phyloP scores from a whole-genome alignment of 441 rosid species.

The Populus trichocarpa region DNA sequence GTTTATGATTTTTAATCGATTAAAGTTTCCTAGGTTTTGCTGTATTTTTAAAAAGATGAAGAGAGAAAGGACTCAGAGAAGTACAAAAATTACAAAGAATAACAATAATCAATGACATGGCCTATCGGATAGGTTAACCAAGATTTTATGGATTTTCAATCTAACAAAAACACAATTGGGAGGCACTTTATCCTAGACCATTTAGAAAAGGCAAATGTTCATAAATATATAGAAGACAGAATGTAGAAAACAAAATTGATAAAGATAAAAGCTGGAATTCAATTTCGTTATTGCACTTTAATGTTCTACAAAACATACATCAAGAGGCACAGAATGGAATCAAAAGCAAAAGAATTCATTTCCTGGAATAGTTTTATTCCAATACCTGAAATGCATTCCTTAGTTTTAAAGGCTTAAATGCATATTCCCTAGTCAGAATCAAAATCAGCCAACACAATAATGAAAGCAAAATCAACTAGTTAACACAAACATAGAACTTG shows the following conservation, averaged over 20 bases:
- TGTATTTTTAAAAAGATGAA: not conserved
- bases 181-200: not conserved
- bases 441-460: not conserved
- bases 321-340: not conserved
- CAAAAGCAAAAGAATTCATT: not conserved
- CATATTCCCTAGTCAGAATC: not conserved
- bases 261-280: not conserved
- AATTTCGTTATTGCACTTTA: not conserved
- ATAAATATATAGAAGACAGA: not conserved
- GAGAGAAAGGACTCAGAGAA: not conserved
- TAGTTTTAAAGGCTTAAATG: not conserved
- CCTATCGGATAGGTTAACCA: not conserved
- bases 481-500: not conserved
- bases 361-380: not conserved
- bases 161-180: not conserved
- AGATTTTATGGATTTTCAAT: not conserved
- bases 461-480: not conserved
- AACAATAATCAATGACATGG: not conserved
- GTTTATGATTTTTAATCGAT: not conserved
- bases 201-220: not conserved
- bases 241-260: not conserved
- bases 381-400: not conserved
- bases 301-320: not conserved
- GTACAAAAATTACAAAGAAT: not conserved
- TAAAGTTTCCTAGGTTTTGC: not conserved